Percentiles rank a stretch among this genome's conserved stretches.
Conservation (phyloP, 2,329 filamentous ascomycete genomes). For the Clarireedia homoeocarpa region DNA sequence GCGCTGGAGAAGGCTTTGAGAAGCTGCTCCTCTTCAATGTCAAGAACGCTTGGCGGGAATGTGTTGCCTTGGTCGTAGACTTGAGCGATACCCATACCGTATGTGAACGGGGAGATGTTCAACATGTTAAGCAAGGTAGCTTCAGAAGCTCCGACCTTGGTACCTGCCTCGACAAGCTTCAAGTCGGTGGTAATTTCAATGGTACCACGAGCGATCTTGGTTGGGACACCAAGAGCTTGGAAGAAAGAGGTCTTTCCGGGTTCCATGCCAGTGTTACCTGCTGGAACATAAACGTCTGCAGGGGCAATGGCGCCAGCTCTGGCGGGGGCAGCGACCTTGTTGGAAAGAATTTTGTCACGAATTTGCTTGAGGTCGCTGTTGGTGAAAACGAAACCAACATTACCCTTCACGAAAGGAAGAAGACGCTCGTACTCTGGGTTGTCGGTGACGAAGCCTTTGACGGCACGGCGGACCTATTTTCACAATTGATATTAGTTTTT, state of each 20-base stretch:
- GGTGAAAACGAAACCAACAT: slow-evolving; percentile 99
- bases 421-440: slow-evolving; percentile 97
- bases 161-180: slow-evolving; percentile 89
- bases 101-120: slow-evolving; percentile 99
- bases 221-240: slow-evolving; percentile 99
- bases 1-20: slow-evolving; percentile 73
- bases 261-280: slow-evolving; percentile 99
- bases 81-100: slow-evolving; percentile 93
- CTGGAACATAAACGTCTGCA: slow-evolving; percentile 86
- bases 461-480: slow-evolving; percentile 77
- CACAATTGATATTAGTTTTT: slow-evolving; percentile 9
- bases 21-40: slow-evolving; percentile 92
- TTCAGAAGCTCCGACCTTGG: slow-evolving; percentile 97
- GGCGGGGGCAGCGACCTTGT: slow-evolving; percentile 95
- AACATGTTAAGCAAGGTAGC: slow-evolving; percentile 99
- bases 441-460: slow-evolving; percentile 88
- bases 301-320: slow-evolving; percentile 97
- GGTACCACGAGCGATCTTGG: slow-evolving; percentile 99
- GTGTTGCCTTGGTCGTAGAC: slow-evolving; percentile 97
- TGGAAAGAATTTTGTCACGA: slow-evolving; percentile 89
- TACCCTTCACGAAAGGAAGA: slow-evolving; percentile 91
- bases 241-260: slow-evolving; percentile 99
- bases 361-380: slow-evolving; percentile 87
- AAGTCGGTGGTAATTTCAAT: slow-evolving; percentile 99
- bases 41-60: slow-evolving; percentile 78